Conservation (phyloP, 1,284 basidiomycete species). For the Trametes sp. region DNA sequence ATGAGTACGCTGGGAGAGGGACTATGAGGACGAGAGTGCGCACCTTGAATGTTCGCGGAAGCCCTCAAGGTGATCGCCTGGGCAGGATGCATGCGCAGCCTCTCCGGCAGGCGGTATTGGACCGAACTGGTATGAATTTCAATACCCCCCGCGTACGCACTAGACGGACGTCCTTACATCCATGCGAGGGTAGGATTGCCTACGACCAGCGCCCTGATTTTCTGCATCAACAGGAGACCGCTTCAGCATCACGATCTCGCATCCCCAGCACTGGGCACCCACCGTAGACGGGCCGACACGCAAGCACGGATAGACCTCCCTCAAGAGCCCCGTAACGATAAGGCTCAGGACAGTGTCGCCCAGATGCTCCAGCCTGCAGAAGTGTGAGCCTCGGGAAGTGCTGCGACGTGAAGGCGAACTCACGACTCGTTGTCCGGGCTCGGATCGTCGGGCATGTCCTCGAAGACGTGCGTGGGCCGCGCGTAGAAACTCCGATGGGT, state of each 20-base stretch:
- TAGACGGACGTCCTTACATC: constrained; percentile 49
- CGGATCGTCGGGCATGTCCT: constrained; percentile 70
- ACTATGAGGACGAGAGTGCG: constrained; percentile 23
- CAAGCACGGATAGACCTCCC: constrained; percentile 69
- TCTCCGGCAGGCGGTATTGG: constrained; percentile 66
- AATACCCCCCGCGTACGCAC: neutral
- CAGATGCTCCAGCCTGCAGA: constrained; percentile 69
- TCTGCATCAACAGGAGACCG: constrained; percentile 49
- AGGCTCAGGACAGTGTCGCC: constrained; percentile 76
- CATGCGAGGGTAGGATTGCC: constrained; percentile 75
- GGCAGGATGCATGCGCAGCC: constrained; percentile 67
- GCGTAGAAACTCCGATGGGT: constrained; percentile 76
- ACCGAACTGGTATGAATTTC: constrained; percentile 54
- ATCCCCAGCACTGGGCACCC: constrained; percentile 32
- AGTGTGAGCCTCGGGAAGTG: neutral
- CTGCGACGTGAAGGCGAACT: too few species aligned
- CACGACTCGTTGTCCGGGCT: constrained; percentile 83
- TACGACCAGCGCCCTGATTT: constrained; percentile 75
- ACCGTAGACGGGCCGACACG: constrained; percentile 80
- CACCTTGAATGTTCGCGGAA: constrained; percentile 75
- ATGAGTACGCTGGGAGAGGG: neutral
- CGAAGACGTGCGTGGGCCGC: constrained; percentile 74
- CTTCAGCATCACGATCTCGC: neutral
- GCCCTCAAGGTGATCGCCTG: constrained; percentile 72
- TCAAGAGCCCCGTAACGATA: constrained; percentile 67